A percentile compares a stretch with the other conserved stretches of the same genome.
phyloP scores from a whole-genome alignment of 2,329 filamentous ascomycete genomes.

The Bipolaris gigantea region DNA sequence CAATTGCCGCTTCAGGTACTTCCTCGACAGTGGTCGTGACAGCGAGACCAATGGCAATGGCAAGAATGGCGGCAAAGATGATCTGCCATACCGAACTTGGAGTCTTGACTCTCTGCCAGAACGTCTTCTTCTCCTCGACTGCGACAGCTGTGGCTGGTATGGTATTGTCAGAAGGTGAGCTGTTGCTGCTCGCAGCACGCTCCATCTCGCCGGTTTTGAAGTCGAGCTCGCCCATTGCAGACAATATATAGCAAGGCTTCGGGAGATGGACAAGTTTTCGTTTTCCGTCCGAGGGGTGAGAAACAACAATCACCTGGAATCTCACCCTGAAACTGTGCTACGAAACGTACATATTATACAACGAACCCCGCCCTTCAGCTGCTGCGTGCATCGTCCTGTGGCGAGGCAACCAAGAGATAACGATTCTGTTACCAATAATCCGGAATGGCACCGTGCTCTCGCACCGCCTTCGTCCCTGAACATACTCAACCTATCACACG shows the following conservation, averaged over 20 bases:
- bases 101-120: constrained; percentile 45
- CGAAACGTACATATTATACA: constrained; percentile 23
- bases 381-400: constrained; percentile 15
- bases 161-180: constrained; percentile 9
- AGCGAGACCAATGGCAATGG: constrained; percentile 54
- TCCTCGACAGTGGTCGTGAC: constrained; percentile 49
- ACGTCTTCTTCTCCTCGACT: constrained; percentile 27
- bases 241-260: neutral
- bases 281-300: neutral
- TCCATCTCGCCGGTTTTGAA: constrained; percentile 17
- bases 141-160: constrained; percentile 19
- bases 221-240: constrained; percentile 24
- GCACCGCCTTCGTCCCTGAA: neutral
- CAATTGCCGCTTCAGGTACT: constrained; percentile 49
- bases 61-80: constrained; percentile 53
- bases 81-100: constrained; percentile 56
- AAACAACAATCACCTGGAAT: neutral
- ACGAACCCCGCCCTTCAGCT: constrained; percentile 7
- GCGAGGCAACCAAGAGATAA: constrained; percentile 27
- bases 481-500: neutral
- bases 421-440: constrained; percentile 11
- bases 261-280: neutral
- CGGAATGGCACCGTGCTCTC: neutral
- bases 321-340: constrained; percentile 1
- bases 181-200: constrained; percentile 14